These are phyloP conservation scores for Psidium friedrichsthalianum DNA, from an alignment of 345 rosid genomes.

Conservation along the genomic window DNA sequence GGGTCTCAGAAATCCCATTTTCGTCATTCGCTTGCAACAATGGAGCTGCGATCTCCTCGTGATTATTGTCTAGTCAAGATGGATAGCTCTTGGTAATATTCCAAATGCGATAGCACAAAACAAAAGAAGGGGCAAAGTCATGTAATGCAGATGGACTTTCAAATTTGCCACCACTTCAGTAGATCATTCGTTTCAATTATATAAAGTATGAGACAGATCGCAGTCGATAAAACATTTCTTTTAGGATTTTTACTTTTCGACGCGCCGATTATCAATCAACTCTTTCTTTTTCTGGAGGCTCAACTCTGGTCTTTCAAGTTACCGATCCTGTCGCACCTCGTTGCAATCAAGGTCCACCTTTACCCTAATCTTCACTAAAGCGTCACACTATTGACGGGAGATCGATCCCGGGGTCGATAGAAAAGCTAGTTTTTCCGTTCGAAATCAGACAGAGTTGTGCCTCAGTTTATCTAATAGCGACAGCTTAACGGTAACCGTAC, in stretches of 20 bases:
- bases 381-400: background rate
- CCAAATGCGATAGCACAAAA: background rate
- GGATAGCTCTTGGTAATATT: background rate
- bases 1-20: background rate
- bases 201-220: background rate
- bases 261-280: background rate
- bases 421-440: background rate
- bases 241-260: background rate
- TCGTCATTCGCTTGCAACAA: background rate
- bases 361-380: background rate
- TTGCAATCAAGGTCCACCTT: background rate
- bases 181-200: background rate
- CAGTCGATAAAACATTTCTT: background rate
- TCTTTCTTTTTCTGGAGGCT: background rate
- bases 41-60: background rate
- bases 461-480: background rate
- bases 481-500: background rate
- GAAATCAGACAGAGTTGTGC: background rate
- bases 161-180: background rate
- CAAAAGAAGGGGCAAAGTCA: background rate
- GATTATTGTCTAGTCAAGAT: background rate
- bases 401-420: background rate
- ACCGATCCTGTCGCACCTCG: background rate
- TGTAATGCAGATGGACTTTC: background rate
- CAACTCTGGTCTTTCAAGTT: background rate